phyloP scores from a whole-genome alignment of 805 yeast species.

The Pichia nakasei region DNA sequence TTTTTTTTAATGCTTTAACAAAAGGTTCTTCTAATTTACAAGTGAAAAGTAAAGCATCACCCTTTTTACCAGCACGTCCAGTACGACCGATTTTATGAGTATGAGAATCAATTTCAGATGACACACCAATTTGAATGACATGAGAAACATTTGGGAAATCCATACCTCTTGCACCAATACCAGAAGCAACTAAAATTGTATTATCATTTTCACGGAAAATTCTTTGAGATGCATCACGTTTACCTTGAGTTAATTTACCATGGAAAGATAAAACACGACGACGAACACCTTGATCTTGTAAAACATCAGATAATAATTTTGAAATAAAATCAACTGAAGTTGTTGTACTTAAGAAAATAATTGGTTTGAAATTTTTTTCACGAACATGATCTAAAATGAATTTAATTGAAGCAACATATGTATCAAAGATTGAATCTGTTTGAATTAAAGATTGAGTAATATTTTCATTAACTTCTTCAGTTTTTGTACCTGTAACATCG shows the following conservation, averaged over 20 bases:
- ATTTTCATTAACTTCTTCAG: slow-evolving; percentile 54
- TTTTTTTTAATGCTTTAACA: slow-evolving; percentile 38
- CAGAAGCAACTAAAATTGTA: slow-evolving; percentile 73
- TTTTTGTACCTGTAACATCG: slow-evolving; percentile 71
- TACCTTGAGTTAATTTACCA: slow-evolving; percentile 65
- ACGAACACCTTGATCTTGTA: slow-evolving; percentile 13
- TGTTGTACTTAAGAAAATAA: slow-evolving; percentile 76
- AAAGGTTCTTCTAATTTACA: slow-evolving; percentile 51
- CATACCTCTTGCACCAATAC: slow-evolving; percentile 95
- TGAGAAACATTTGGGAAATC: slow-evolving; percentile 85
- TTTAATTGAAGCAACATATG: slow-evolving; percentile 45
- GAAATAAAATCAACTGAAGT: slow-evolving; percentile 53
- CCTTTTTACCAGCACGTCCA: slow-evolving; percentile 82
- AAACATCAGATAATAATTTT: slow-evolving; percentile 27
- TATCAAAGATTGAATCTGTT: slow-evolving; percentile 47
- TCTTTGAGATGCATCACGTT: slow-evolving; percentile 35
- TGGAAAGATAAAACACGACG: slow-evolving; percentile 35
- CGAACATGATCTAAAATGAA: slow-evolving; percentile 33
- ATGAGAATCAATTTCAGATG: slow-evolving; percentile 66
- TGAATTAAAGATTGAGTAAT: slow-evolving; percentile 59
- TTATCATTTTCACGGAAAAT: slow-evolving; percentile 27
- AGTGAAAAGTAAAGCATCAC: slow-evolving; percentile 57
- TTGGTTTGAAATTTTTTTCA: slow-evolving; percentile 54
- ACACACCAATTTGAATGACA: slow-evolving; percentile 78
- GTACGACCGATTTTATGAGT: slow-evolving; percentile 95